Base-by-base conservation (phyloP, 2,329 filamentous ascomycete species). In the Rasamsonia emersonii region DNA sequence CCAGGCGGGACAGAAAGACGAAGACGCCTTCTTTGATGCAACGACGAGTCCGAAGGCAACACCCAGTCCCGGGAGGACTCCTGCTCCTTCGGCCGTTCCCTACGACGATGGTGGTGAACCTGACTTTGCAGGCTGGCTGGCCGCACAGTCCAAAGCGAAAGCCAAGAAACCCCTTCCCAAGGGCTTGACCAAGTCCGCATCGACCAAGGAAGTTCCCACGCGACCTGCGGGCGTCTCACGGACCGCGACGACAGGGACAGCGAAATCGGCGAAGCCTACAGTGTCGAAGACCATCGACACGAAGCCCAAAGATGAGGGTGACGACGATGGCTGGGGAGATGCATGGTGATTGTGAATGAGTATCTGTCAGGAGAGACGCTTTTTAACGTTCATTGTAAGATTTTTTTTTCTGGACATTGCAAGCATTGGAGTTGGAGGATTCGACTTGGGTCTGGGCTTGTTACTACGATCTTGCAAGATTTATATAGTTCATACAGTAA, bases 61-160 rank as follows among this genome's bases (percentile, higher is more conserved):
- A 4, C 51, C 51, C 10, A 47, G 41, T 18, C 42, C 54, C 1
- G n/a, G n/a, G 3, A 18, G 23, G 24, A 38, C 51, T 6, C 46
- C 54, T 18, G 38, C 46, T 6, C 39, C 48, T 8, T 49, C 65
- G 18, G 45, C 61, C 18, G 62, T 70, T 5, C 70, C 79, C 0
- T 89, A 82, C 42, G 84, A 89, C 37, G 86, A 94, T 45, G 78
- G 82, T 16, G 79, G 80, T 3, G 89, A 98, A 56, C 89, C 89
- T 0, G 91, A 96, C 56, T 96, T 98, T 58, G 89, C 86, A 4
- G 88, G 86, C 4, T 96, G 91, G 88, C 61, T 96, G 14, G 86
- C 85, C 9, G 86, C 88, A 9, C 86, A 95, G 54, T 77, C 82
- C 4, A 72, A 79, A 41, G 75, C 82, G 41, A 95, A 93, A 63